These are phyloP conservation scores for Fusarium sambucinum DNA, from an alignment of 2,329 filamentous ascomycete genomes.

Conservation along the genomic window DNA sequence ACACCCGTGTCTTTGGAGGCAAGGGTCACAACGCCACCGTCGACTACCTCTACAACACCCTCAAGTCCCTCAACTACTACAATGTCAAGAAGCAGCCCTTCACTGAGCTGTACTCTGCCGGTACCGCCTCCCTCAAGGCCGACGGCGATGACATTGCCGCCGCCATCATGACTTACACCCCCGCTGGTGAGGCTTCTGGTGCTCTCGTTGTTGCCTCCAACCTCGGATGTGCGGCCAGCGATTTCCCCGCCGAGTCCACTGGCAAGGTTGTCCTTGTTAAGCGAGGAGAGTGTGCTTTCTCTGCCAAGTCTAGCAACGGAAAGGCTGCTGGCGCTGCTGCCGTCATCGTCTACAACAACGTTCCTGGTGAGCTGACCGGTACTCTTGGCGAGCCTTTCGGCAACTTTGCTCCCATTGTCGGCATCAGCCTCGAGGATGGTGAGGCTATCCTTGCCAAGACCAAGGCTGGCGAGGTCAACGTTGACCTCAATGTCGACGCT, in stretches of 20 bases:
- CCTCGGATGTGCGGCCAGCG: constrained; percentile 65
- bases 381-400: constrained; percentile 65
- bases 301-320: constrained; percentile 67
- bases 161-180: constrained; percentile 62
- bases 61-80: constrained; percentile 56
- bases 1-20: constrained; percentile 60
- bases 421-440: constrained; percentile 63
- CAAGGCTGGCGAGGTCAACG: constrained; percentile 50
- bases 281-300: constrained; percentile 70
- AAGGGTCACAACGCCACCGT: constrained; percentile 61
- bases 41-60: constrained; percentile 58
- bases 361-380: constrained; percentile 61
- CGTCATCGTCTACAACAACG: constrained; percentile 73
- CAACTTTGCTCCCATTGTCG: constrained; percentile 64
- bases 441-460: constrained; percentile 50
- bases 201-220: constrained; percentile 62
- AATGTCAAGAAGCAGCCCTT: constrained; percentile 61
- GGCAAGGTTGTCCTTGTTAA: constrained; percentile 71
- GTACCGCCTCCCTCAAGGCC: constrained; percentile 49
- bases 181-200: constrained; percentile 57
- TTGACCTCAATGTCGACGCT: constrained; percentile 59
- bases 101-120: constrained; percentile 54
- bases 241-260: constrained; percentile 65
- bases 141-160: constrained; percentile 47
- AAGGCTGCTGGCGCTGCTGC: constrained; percentile 68